Percentiles rank a stretch among this genome's conserved stretches.
phyloP scores from a whole-genome alignment of 805 yeast species.

The Schwanniomyces pseudopolymorphus region DNA sequence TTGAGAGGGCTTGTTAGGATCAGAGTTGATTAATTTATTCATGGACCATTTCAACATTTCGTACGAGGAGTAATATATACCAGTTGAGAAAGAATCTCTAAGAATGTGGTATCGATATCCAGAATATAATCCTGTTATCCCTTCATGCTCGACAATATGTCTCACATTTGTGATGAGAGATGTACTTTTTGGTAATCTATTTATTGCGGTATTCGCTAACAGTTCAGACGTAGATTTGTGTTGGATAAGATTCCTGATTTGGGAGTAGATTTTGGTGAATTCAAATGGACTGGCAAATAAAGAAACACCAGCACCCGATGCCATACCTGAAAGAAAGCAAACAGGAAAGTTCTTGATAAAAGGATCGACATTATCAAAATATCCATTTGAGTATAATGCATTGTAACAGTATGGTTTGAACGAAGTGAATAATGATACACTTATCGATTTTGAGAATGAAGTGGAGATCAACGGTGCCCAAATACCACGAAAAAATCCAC shows the following conservation, averaged over 20 bases:
- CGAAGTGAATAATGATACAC: conserved; percentile 61
- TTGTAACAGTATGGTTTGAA: conserved; percentile 43
- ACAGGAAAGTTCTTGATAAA: conserved; percentile 40
- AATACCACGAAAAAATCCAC: conserved; percentile 75
- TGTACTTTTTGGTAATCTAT: conserved; percentile 10
- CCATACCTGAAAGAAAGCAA: conserved; percentile 56
- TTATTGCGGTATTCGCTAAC: conserved; percentile 1
- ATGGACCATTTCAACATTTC: conserved; percentile 64
- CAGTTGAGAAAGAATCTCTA: conserved; percentile 72
- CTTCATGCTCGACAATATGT: conserved; percentile 58
- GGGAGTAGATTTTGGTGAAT: conserved; percentile 78
- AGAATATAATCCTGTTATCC: conserved; percentile 64
- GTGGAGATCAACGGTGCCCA: conserved; percentile 71
- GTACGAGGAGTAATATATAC: conserved; percentile 70
- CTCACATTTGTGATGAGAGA: conserved; percentile 43
- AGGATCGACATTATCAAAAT: conserved; percentile 33
- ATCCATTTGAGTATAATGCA: conserved; percentile 8
- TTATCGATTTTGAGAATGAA: conserved; percentile 61
- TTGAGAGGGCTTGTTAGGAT: conserved; percentile 28
- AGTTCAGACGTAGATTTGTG: conserved; percentile 9
- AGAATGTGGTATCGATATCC: conserved; percentile 68
- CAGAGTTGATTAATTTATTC: conserved; percentile 28
- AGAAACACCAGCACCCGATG: conserved; percentile 66
- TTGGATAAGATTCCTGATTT: conserved; percentile 54
- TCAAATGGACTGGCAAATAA: conserved; percentile 81